Evolutionary conservation across 139 green algal species (phyloP), one percentile per base, ranked within the genome.

Genomic region (Chlorella sp.): DNA sequence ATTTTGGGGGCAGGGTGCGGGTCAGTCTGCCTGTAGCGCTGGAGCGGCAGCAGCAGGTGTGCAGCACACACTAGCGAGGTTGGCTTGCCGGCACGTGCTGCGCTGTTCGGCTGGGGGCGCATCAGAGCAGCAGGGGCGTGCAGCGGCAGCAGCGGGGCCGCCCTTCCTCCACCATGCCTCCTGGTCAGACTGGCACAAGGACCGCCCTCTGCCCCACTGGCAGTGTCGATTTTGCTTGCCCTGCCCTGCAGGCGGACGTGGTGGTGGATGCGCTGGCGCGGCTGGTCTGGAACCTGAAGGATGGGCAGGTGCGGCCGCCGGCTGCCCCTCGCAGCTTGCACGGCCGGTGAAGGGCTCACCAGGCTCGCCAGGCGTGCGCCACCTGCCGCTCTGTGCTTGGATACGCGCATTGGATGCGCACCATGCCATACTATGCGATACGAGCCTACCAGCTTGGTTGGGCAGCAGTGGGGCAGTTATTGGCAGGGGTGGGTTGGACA

Each of bases 241-340:
- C 2, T 36, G n/a, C 46, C 20, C 28, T 70, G 60, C 80, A 87
- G 60, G 83, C 87, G 36, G 83, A 76, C 17, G 22, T 87, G 67
- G 87, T 83, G 30, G 87, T 90, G 24, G 87, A 90, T 30, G 87
- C 77, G 5, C 34, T 90, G 43, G 82, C 44, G 0, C 73, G 77
- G 36, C 82, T 90, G 43, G 78, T 73, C 16, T 36, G 86, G 20
- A n/a, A n/a, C 36, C 60, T 90, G 26, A 77, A 85, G 56, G 87
- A 90, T 36, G 87, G 87, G 9, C 43, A 60, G 51, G 51, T 60
- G 46, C 46, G 46, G 11, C 7, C 11, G 7, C 7, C 46, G 46
- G 46, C 11, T 7, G 8, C 11, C 11, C 8, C 46, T 54, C n/a
- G n/a, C n/a, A n/a, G n/a, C n/a, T n/a, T n/a, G n/a, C n/a, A n/a